Base-by-base conservation (phyloP, 2,329 filamentous ascomycete genomes). In the Aspergillus quadrilineatus region DNA sequence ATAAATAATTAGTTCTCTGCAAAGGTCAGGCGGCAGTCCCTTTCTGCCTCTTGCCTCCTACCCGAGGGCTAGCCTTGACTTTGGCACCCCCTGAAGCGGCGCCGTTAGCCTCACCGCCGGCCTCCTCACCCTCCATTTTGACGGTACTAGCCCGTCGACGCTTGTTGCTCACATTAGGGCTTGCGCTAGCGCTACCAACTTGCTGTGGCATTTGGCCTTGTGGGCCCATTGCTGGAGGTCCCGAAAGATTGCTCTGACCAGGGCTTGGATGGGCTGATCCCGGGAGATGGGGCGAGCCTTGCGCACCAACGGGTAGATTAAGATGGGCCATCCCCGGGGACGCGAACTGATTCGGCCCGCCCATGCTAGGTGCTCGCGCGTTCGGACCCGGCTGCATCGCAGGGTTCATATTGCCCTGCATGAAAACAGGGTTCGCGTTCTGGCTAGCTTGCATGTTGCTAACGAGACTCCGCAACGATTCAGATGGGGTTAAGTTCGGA, bases 141-240 rank as follows among this genome's bases (percentile, higher is more conserved):
- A 85, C 82, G 12, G 80, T 80, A 69, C 84, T 86, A 28, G 79
- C 72, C 58, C 85, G 76, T 58, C 85, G 79, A 57, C 82, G 76
- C 71, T 87, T 87, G 65, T 79, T 80, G 47, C 75, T 80, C 43
- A 85, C 79, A 63, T 83, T 85, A 2, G 85, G 85, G 62, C 84
- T 87, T 4, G 85, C 85, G 62, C 84, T 86, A 32, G 83, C 82
- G 64, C 82, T 85, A 54, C 66, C 72, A 51, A 68, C 81, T 69
- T 79, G 83, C 12, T 75, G 71, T 60, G 79, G 82, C n/a, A 80
- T 79, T 46, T 82, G 65, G 75, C 83, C 67, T 79, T 84, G 82
- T 46, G 80, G 77, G 50, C 81, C 75, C 81, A 87, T 85, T 26
- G 75, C 73, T 63, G 79, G 66, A 59, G 80, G 67, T 57, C 80